Evolutionary conservation across 2,329 filamentous ascomycete genomes (phyloP).

Genomic region (Pseudogymnoascus sp.): DNA sequence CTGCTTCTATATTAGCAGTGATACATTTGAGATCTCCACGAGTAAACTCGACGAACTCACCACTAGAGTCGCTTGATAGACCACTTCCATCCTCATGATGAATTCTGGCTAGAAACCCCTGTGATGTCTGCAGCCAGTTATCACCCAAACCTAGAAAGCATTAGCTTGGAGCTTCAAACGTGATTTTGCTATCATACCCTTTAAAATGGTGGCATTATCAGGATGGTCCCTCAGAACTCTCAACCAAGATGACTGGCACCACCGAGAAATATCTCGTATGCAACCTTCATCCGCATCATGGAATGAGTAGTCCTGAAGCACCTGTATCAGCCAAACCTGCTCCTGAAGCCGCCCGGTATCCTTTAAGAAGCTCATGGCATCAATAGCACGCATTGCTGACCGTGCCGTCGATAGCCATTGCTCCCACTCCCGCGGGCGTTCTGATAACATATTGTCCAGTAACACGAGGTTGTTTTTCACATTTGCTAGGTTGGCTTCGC

Average conservation of each 20-base stretch:
- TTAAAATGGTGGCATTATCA: constrained; percentile 36
- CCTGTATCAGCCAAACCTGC: constrained; percentile 35
- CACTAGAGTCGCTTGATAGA: constrained; percentile 21
- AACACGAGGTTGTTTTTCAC: constrained; percentile 1
- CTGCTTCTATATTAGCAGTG: not conserved
- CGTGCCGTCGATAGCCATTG: constrained; percentile 32
- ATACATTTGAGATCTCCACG: no score
- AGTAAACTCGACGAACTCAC: constrained; percentile 5
- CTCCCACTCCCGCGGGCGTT: constrained; percentile 23
- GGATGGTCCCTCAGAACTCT: constrained; percentile 37
- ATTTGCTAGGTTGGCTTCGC: not conserved
- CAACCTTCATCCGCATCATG: constrained; percentile 40
- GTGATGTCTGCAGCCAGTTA: constrained; percentile 45
- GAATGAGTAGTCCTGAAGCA: constrained; percentile 43
- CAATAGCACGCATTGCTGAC: constrained; percentile 33
- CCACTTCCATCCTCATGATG: constrained; percentile 36
- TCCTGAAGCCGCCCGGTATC: constrained; percentile 30
- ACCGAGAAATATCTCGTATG: constrained; percentile 40
- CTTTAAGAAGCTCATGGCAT: constrained; percentile 33
- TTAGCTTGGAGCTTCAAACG: constrained; percentile 7
- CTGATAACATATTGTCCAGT: constrained; percentile 15
- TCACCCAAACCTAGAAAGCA: constrained; percentile 37
- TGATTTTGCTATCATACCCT: constrained; percentile 29
- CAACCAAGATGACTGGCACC: constrained; percentile 43
- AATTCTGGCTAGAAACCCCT: constrained; percentile 41